Conservation (phyloP, 1,284 basidiomycete genomes). For the Nidula niveotomentosa region DNA sequence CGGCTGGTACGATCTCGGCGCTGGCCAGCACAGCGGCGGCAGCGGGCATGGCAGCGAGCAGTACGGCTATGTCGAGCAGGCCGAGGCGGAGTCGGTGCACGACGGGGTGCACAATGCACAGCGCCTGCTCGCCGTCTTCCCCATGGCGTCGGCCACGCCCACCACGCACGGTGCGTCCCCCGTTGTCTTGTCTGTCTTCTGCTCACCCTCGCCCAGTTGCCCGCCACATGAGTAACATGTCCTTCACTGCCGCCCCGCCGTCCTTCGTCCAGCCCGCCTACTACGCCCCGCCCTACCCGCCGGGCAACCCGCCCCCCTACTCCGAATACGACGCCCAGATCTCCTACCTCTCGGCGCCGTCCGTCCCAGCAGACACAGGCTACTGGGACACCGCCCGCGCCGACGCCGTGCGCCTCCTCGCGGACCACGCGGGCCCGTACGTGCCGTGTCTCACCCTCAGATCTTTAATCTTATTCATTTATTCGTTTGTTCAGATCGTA, state of each 20-base stretch:
- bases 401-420: conserved; percentile 49
- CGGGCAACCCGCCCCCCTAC: conserved; percentile 49
- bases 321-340: conserved; percentile 58
- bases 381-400: conserved; percentile 56
- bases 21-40: neutral
- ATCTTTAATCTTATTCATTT: neutral
- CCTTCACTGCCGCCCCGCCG: conserved; percentile 53
- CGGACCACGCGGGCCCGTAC: conserved; percentile 43
- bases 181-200: neutral
- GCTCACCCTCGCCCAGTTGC: conserved; percentile 42
- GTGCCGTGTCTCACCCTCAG: conserved; percentile 16
- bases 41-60: too few species aligned
- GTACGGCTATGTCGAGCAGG: too few species aligned
- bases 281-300: conserved; percentile 43
- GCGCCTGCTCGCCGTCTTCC: conserved; percentile 60
- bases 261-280: conserved; percentile 62
- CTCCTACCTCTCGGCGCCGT: conserved; percentile 42
- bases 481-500: conserved; percentile 26
- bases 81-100: conserved; percentile 16
- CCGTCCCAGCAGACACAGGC: conserved; percentile 36
- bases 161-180: conserved; percentile 57
- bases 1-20: conserved; percentile 24
- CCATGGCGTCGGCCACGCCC: conserved; percentile 68
- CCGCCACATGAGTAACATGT: conserved; percentile 60
- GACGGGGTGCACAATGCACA: conserved; percentile 62